A percentile compares a stretch with the other conserved stretches of the same genome.
Evolutionary conservation across 495 filamentous ascomycete genomes (phyloP).

Genomic region (Sphaerosporella brunnea): DNA sequence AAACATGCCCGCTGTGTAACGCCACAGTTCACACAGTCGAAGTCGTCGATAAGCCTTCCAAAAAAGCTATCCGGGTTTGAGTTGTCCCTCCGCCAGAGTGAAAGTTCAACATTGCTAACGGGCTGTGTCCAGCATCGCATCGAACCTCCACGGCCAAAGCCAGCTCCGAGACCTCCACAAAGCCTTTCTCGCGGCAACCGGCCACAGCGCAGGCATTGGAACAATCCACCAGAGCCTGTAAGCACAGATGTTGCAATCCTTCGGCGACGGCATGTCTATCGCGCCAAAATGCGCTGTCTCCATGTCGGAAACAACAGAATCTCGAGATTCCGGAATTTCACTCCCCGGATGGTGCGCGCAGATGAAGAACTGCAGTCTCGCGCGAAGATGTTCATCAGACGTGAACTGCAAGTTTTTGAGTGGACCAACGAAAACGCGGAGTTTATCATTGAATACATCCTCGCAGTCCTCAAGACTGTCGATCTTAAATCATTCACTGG

Average conservation of each 20-base stretch:
- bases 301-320: slow-evolving; percentile 71
- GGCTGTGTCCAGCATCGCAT: not conserved
- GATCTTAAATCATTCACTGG: slow-evolving; percentile 75
- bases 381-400: slow-evolving; percentile 71
- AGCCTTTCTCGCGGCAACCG: slow-evolving; percentile 4
- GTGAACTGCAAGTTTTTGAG: slow-evolving; percentile 74
- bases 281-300: slow-evolving; percentile 55
- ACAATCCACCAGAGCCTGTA: slow-evolving; percentile 15
- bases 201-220: slow-evolving; percentile 6
- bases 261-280: slow-evolving; percentile 58
- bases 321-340: slow-evolving; percentile 61
- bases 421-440: slow-evolving; percentile 50
- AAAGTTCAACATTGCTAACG: not conserved
- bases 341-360: slow-evolving; percentile 43
- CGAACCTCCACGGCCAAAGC: slow-evolving; percentile 1
- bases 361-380: slow-evolving; percentile 55
- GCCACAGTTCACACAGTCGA: slow-evolving; percentile 4
- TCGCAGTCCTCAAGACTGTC: slow-evolving; percentile 75
- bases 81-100: not conserved
- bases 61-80: slow-evolving; percentile 11
- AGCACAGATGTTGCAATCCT: slow-evolving; percentile 40
- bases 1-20: slow-evolving; percentile 45
- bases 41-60: not conserved
- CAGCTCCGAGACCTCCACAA: not conserved
- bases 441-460: slow-evolving; percentile 74